These are phyloP conservation scores for Eucalyptus dawsonii DNA, from an alignment of 345 rosid species.

Conservation along the genomic window DNA sequence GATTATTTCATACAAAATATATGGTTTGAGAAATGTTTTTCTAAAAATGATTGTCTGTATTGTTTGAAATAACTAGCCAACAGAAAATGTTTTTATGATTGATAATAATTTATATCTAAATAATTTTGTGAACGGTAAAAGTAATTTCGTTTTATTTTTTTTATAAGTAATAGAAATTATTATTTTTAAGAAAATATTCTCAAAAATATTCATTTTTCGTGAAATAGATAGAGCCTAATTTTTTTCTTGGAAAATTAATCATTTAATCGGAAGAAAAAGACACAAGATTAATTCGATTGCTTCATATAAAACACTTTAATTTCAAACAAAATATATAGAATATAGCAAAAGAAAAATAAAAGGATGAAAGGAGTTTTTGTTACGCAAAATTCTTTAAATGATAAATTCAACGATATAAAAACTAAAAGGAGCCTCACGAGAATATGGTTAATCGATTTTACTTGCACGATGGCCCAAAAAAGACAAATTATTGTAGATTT, in stretches of 20 bases:
- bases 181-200: no score
- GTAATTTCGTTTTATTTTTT: no score
- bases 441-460: not conserved
- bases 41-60: accelerated
- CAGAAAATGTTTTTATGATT: accelerated
- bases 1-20: no score
- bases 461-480: not conserved
- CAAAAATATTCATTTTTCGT: no score
- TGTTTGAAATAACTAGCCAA: no score
- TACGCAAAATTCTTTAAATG: not conserved
- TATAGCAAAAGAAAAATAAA: not conserved
- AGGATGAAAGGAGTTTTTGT: not conserved
- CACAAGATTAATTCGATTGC: not conserved
- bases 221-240: not conserved
- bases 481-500: not conserved
- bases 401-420: not conserved
- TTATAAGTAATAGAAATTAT: no score
- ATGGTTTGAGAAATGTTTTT: no score
- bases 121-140: no score
- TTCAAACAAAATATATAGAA: not conserved
- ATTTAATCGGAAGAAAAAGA: not conserved
- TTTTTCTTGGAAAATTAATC: not conserved
- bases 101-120: no score
- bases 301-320: not conserved
- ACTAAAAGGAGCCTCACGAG: not conserved